Evolutionary conservation across 2,329 filamentous ascomycete species (phyloP).

Genomic region (Cercospora janseana): DNA sequence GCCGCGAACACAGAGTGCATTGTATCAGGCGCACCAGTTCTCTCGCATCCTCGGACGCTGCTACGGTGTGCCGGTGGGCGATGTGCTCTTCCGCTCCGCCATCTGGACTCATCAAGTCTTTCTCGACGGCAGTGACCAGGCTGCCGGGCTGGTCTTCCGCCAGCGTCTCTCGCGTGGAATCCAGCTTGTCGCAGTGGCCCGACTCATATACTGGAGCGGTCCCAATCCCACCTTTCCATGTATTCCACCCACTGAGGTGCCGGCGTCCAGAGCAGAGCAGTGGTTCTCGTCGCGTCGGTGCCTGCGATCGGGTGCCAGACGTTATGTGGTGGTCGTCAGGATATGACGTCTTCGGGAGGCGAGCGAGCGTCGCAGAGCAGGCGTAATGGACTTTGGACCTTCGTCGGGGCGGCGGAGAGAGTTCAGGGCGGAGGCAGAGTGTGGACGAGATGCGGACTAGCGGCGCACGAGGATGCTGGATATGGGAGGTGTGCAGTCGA

Average conservation of each 20-base stretch:
- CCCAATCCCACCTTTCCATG: constrained; percentile 20
- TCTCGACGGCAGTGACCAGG: constrained; percentile 64
- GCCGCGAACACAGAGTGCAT: constrained; percentile 70
- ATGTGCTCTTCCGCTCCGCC: constrained; percentile 63
- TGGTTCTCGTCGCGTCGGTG: background rate
- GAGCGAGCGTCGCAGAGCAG: constrained; percentile 1
- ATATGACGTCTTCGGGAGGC: constrained; percentile 18
- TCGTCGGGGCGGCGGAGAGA: constrained; percentile 14
- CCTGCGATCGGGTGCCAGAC: background rate
- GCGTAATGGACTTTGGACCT: constrained; percentile 3
- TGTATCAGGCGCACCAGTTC: constrained; percentile 71
- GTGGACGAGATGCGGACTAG: constrained; percentile 7
- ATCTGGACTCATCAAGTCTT: constrained; percentile 76
- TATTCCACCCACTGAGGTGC: constrained; percentile 8
- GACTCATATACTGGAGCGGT: constrained; percentile 18
- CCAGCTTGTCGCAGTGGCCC: constrained; percentile 16
- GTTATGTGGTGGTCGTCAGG: constrained; percentile 4
- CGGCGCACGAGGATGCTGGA: constrained; percentile 7
- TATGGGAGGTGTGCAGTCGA: constrained; percentile 3
- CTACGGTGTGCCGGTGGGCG: constrained; percentile 41
- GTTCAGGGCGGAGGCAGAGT: background rate
- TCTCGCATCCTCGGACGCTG: constrained; percentile 56
- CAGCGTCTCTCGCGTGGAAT: constrained; percentile 17
- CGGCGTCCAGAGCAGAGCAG: background rate
- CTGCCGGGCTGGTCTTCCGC: constrained; percentile 20